A percentile compares a stretch with the other conserved stretches of the same genome.
Conservation (phyloP, 2,329 filamentous ascomycete genomes). For the Phyllosticta citriasiana region DNA sequence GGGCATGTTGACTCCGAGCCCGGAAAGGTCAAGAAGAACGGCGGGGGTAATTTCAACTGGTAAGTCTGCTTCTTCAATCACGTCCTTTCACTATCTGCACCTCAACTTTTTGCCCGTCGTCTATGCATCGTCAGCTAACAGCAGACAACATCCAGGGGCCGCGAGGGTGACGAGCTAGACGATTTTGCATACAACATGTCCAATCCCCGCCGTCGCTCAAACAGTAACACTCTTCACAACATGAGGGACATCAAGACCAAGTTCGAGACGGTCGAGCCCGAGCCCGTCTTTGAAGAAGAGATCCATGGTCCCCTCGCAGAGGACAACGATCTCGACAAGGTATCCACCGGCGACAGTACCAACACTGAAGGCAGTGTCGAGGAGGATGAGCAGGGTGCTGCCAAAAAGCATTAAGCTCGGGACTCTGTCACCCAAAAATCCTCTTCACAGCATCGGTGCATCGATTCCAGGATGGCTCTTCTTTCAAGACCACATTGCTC, state of each 20-base stretch:
- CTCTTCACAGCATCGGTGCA: neutral
- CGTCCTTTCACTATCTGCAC: neutral
- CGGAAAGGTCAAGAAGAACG: constrained; percentile 94
- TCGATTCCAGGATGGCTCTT: neutral
- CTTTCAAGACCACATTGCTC: neutral
- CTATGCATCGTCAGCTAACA: constrained; percentile 13
- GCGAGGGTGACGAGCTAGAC: constrained; percentile 69
- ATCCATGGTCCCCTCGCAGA: constrained; percentile 58
- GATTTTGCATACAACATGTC: constrained; percentile 75
- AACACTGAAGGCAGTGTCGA: constrained; percentile 52
- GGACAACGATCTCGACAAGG: constrained; percentile 42
- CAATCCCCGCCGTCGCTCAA: constrained; percentile 88
- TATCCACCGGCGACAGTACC: constrained; percentile 34
- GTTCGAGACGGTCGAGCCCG: constrained; percentile 81
- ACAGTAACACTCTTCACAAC: constrained; percentile 60
- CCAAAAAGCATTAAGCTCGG: constrained; percentile 2
- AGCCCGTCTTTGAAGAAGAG: constrained; percentile 86
- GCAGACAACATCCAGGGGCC: constrained; percentile 52
- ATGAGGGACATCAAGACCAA: constrained; percentile 86
- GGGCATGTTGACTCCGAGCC: constrained; percentile 75
- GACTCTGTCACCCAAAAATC: no score
- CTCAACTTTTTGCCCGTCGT: neutral
- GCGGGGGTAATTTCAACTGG: constrained; percentile 89
- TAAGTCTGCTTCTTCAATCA: constrained; percentile 37
- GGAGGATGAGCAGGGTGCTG: constrained; percentile 35